A percentile compares a stretch with the other conserved stretches of the same genome.
Conservation (phyloP, 805 yeast species). For the Zygosaccharomyces bailii region DNA sequence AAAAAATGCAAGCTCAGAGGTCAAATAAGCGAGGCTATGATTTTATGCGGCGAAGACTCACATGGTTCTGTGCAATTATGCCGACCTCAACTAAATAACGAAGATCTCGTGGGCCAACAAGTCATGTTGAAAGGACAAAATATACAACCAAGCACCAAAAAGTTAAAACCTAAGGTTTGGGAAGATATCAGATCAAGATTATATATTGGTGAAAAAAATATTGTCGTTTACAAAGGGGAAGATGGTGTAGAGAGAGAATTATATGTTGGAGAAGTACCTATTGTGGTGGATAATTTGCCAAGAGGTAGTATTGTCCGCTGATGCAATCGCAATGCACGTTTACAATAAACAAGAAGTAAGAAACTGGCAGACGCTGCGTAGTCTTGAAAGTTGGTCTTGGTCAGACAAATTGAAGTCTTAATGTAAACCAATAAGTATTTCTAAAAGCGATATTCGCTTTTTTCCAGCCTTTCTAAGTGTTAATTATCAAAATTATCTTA, state of each 20-base stretch:
- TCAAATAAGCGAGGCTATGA: conserved; percentile 59
- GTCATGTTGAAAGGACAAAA: conserved; percentile 13
- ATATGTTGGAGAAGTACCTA: conserved; percentile 11
- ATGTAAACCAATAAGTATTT: too few species aligned
- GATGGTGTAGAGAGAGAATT: conserved; percentile 12
- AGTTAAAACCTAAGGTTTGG: conserved; percentile 23
- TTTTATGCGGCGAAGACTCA: conserved; percentile 51
- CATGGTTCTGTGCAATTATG: conserved; percentile 21
- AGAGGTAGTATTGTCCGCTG: conserved; percentile 20
- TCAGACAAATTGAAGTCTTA: too few species aligned
- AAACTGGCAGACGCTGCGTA: too few species aligned
- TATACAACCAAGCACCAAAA: conserved; percentile 10
- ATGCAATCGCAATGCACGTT: not conserved
- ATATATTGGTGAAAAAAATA: conserved; percentile 13
- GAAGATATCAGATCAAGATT: conserved; percentile 22
- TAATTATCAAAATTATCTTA: too few species aligned
- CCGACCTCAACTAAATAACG: conserved; percentile 10
- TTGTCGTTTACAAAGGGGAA: conserved; percentile 18
- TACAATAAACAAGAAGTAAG: too few species aligned
- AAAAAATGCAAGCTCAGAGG: conserved; percentile 65
- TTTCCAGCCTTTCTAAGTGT: too few species aligned
- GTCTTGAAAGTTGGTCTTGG: too few species aligned
- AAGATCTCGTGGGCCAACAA: conserved; percentile 13
- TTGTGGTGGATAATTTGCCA: conserved; percentile 19
- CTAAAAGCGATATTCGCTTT: too few species aligned